phyloP scores from a whole-genome alignment of 1,284 basidiomycete genomes.

The Phellopilus nigrolimitatus region DNA sequence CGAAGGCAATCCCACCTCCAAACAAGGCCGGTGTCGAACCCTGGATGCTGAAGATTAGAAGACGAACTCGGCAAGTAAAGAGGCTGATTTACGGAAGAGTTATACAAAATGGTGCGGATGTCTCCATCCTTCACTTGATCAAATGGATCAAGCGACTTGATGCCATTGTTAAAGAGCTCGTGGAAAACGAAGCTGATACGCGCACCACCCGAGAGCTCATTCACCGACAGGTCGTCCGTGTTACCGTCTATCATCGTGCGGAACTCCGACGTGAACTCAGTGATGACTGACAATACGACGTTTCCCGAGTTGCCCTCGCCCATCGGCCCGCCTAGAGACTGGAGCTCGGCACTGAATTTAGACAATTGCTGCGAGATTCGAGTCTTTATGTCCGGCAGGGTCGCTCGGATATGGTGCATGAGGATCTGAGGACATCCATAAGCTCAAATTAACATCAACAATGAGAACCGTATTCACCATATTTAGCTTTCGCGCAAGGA shows the following conservation, averaged over 20 bases:
- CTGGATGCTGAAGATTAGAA: slow-evolving; percentile 33
- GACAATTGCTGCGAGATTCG: slow-evolving; percentile 84
- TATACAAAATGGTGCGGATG: slow-evolving; percentile 93
- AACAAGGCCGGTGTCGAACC: slow-evolving; percentile 96
- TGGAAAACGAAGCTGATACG: slow-evolving; percentile 99
- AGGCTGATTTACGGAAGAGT: slow-evolving; percentile 73
- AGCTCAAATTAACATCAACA: not conserved
- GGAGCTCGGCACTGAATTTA: slow-evolving; percentile 84
- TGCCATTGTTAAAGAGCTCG: slow-evolving; percentile 94
- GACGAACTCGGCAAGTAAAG: not conserved
- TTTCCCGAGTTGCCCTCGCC: slow-evolving; percentile 85
- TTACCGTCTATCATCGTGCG: slow-evolving; percentile 95
- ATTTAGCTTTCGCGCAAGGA: slow-evolving; percentile 95
- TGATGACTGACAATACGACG: slow-evolving; percentile 92
- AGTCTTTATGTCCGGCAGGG: slow-evolving; percentile 94
- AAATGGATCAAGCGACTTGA: slow-evolving; percentile 95
- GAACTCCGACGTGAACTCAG: slow-evolving; percentile 96
- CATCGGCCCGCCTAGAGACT: slow-evolving; percentile 80
- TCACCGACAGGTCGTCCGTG: slow-evolving; percentile 90
- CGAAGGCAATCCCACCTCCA: slow-evolving; percentile 94
- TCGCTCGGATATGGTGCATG: slow-evolving; percentile 97
- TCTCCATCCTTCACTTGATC: slow-evolving; percentile 98
- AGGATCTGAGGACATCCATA: slow-evolving; percentile 60
- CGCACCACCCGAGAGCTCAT: slow-evolving; percentile 95
- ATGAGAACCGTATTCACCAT: slow-evolving; percentile 52